Conservation (phyloP, 768 basidiomycete species). For the Leucocoprinus sp. region DNA sequence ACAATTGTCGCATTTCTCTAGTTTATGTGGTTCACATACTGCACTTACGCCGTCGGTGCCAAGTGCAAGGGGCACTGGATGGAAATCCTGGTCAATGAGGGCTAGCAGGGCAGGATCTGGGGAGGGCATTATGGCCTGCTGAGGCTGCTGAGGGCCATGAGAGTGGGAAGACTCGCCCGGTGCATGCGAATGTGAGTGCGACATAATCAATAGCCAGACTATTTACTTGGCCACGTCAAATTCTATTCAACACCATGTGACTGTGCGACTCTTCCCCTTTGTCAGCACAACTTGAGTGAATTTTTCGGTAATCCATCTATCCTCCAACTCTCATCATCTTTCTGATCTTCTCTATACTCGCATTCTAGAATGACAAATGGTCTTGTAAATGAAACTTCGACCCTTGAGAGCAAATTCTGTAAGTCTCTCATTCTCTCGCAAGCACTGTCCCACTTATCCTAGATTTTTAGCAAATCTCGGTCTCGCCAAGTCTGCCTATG, state of each 20-base stretch:
- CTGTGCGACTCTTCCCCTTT: constrained; percentile 9
- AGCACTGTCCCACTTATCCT: constrained; percentile 8
- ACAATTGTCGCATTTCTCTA: constrained; percentile 70
- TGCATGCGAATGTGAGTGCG: constrained; percentile 56
- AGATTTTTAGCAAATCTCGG: constrained; percentile 57
- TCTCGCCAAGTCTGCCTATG: constrained; percentile 76
- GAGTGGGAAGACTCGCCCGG: constrained; percentile 49
- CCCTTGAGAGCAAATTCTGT: constrained; percentile 74
- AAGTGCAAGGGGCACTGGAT: constrained; percentile 47
- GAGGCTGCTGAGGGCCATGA: constrained; percentile 34
- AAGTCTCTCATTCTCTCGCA: constrained; percentile 21
- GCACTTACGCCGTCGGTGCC: constrained; percentile 45
- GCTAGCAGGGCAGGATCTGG: constrained; percentile 70
- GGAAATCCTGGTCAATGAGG: constrained; percentile 67
- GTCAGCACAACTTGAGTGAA: constrained; percentile 9
- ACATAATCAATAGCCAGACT: constrained; percentile 32
- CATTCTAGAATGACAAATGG: constrained; percentile 79
- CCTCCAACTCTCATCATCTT: constrained; percentile 20
- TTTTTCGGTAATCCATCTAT: constrained; percentile 6
- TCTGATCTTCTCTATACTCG: constrained; percentile 18
- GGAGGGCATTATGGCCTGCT: constrained; percentile 35
- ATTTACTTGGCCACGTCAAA: constrained; percentile 1
- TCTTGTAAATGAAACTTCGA: constrained; percentile 70
- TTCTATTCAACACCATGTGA: constrained; percentile 8
- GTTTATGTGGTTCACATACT: constrained; percentile 58